Conservation (phyloP, 177 flowering plant species). For the Vitis hybrid region DNA sequence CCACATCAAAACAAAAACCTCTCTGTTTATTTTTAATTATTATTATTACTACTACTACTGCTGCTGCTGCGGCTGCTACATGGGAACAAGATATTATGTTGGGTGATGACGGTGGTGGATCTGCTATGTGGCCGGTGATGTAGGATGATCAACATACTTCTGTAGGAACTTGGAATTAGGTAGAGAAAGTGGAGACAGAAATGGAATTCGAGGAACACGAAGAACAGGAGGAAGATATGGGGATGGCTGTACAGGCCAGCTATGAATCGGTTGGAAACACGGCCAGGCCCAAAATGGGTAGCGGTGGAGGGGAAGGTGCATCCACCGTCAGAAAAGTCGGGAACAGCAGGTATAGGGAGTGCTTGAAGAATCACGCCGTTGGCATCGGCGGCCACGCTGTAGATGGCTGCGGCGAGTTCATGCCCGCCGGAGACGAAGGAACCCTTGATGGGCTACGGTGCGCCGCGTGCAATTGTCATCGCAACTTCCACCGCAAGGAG, state of each 20-base stretch:
- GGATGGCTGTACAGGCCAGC: constrained; percentile 15
- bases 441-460: constrained; percentile 48
- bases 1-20: not conserved
- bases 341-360: constrained; percentile 40
- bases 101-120: not conserved
- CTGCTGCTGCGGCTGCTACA: not conserved
- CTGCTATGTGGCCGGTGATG: not conserved
- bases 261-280: constrained; percentile 29
- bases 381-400: constrained; percentile 52
- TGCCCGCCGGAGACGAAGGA: constrained; percentile 54
- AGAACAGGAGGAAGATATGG: constrained; percentile 48
- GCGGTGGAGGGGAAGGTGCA: constrained; percentile 7
- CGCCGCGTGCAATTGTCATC: constrained; percentile 64
- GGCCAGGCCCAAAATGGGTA: constrained; percentile 15
- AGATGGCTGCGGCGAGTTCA: constrained; percentile 67
- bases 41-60: not conserved
- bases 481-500: constrained; percentile 64
- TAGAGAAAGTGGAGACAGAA: constrained; percentile 2
- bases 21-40: not conserved
- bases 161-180: not conserved
- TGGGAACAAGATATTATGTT: too few relatives aligned
- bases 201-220: constrained; percentile 56
- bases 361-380: constrained; percentile 60
- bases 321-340: not conserved
- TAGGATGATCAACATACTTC: not conserved